Conservation (phyloP, 176 grass and related monocot genomes). For the Canna indica region DNA sequence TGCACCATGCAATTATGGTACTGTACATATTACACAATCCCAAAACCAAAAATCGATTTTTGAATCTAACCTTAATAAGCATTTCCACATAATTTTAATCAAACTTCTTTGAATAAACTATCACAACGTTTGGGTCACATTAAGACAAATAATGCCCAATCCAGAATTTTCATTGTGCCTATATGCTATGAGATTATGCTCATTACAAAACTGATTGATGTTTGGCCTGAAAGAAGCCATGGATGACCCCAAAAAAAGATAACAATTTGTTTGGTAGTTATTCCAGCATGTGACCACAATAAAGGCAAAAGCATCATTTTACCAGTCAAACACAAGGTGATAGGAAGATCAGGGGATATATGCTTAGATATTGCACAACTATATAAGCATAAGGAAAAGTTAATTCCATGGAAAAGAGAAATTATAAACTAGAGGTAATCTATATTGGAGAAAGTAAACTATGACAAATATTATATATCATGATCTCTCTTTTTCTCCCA, state of each 20-base stretch:
- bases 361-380: background rate
- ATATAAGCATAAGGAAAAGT: background rate
- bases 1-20: no score
- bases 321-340: background rate
- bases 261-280: background rate
- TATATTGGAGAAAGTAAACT: background rate
- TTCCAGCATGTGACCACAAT: constrained; percentile 1
- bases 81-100: no score
- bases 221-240: background rate
- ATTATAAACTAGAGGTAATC: background rate
- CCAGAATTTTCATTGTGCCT: background rate
- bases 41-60: no score
- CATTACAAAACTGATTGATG: background rate
- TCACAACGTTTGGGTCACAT: no score
- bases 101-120: no score
- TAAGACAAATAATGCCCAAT: no score
- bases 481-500: background rate
- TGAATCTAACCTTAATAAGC: no score
- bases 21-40: no score
- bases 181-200: background rate
- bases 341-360: background rate
- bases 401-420: background rate
- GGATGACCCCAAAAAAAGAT: background rate
- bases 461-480: background rate
- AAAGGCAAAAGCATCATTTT: background rate